A percentile compares a stretch with the other conserved stretches of the same genome.
Evolutionary conservation across 1,139 yeast genomes (phyloP).

Genomic region (Nakaseomyces nivariensis): DNA sequence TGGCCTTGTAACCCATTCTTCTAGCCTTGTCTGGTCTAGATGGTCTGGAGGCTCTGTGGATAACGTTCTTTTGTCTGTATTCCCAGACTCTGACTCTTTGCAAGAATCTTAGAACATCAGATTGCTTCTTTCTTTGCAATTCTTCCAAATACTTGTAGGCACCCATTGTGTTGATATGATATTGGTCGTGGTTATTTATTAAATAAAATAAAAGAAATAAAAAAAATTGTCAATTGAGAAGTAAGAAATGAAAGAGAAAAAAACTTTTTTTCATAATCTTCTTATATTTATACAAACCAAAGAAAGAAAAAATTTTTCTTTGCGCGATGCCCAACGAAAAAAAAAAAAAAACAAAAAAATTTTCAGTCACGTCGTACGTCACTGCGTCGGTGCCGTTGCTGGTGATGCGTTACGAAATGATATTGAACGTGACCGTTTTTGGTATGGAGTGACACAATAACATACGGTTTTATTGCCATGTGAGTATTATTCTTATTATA

Average conservation of each 20-base stretch:
- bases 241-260: not conserved
- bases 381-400: not conserved
- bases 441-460: too few species aligned
- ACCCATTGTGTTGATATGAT: constrained; percentile 53
- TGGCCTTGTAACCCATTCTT: constrained; percentile 99
- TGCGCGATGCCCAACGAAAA: not conserved
- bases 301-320: not conserved
- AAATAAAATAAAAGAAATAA: not conserved
- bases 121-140: constrained; percentile 99
- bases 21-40: constrained; percentile 99
- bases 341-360: not conserved
- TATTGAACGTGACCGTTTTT: not conserved
- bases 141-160: constrained; percentile 99
- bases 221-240: not conserved
- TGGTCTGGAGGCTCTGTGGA: constrained; percentile 98
- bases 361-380: not conserved
- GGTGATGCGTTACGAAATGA: not conserved
- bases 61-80: constrained; percentile 97
- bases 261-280: not conserved
- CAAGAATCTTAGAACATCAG: constrained; percentile 97
- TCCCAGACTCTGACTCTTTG: constrained; percentile 99
- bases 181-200: constrained; percentile 1
- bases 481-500: too few species aligned
- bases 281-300: not conserved
- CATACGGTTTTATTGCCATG: too few species aligned